These are phyloP conservation scores for Thielaviopsis populi DNA, from an alignment of 2,329 filamentous ascomycete species.

Conservation along the genomic window DNA sequence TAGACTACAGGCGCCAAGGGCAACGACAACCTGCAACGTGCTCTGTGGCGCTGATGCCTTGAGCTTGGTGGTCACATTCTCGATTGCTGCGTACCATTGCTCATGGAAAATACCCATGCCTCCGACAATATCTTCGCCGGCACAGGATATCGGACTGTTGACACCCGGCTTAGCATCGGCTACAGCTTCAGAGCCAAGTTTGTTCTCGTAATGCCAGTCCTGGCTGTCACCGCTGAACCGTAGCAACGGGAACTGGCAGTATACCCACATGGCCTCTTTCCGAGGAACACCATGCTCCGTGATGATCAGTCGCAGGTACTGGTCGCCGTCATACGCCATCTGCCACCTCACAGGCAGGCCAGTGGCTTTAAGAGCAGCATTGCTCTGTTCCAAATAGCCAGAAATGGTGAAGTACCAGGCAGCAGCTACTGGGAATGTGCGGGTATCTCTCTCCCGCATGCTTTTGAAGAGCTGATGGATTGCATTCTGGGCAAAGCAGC, in stretches of 20 bases:
- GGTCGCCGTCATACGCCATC: not conserved
- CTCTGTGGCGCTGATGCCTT: not conserved
- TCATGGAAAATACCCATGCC: not conserved
- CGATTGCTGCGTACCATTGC: not conserved
- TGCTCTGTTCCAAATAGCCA: not conserved
- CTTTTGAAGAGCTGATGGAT: slow-evolving; percentile 1
- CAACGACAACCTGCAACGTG: not conserved
- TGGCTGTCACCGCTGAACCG: not conserved
- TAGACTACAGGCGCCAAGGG: not conserved
- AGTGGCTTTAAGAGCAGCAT: not conserved
- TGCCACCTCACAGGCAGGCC: slow-evolving; percentile 1
- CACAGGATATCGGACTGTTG: not conserved
- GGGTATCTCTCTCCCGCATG: not conserved
- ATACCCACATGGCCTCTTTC: slow-evolving; percentile 1
- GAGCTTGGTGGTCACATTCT: not conserved
- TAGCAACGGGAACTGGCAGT: not conserved
- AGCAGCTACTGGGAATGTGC: not conserved
- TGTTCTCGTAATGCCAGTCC: not conserved
- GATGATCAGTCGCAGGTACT: not conserved
- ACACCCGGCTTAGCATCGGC: not conserved
- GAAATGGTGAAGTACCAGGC: not conserved
- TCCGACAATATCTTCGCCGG: not conserved
- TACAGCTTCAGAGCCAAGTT: not conserved
- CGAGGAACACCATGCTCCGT: not conserved
- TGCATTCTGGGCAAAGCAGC: not conserved